phyloP scores from a whole-genome alignment of 2,329 filamentous ascomycete species.

The Penicillium glabrum region DNA sequence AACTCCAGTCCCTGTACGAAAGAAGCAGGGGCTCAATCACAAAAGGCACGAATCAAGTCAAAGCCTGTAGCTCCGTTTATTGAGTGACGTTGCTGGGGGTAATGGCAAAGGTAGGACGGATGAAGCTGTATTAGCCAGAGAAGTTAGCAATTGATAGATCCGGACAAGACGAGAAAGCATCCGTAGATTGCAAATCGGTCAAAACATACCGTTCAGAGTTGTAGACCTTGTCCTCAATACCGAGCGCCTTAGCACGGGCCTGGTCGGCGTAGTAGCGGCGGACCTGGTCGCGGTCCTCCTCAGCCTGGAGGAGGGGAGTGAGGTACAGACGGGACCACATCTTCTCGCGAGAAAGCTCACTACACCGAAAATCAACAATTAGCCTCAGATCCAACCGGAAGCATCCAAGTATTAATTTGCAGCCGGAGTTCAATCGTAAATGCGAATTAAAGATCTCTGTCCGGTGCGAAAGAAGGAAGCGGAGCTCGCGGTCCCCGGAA shows the following conservation, averaged over 20 bases:
- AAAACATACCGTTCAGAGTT: constrained; percentile 75
- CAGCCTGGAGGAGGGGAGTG: constrained; percentile 89
- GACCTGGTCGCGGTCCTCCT: constrained; percentile 94
- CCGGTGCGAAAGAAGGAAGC: constrained; percentile 7
- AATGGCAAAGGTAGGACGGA: constrained; percentile 76
- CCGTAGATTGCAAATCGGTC: background rate
- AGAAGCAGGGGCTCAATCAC: constrained; percentile 8
- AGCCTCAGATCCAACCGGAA: background rate
- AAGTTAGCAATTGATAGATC: constrained; percentile 9
- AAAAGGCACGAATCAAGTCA: constrained; percentile 6
- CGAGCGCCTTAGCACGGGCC: constrained; percentile 87
- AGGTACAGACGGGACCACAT: constrained; percentile 97
- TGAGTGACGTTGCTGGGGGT: constrained; percentile 65
- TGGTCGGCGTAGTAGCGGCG: constrained; percentile 82
- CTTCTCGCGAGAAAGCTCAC: constrained; percentile 93
- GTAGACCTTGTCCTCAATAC: constrained; percentile 81
- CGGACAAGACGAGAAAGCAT: background rate
- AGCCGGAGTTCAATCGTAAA: constrained; percentile 1
- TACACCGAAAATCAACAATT: constrained; percentile 39
- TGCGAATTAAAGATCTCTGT: background rate
- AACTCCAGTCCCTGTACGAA: constrained; percentile 8
- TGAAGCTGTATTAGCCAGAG: constrained; percentile 57
- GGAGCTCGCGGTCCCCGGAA: background rate
- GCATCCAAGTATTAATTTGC: too few species aligned
- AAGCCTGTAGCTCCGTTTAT: constrained; percentile 40